Percentiles rank a stretch among this genome's conserved stretches.
Conservation (phyloP, 129 eudicot species). For the Pittosporum tobira region DNA sequence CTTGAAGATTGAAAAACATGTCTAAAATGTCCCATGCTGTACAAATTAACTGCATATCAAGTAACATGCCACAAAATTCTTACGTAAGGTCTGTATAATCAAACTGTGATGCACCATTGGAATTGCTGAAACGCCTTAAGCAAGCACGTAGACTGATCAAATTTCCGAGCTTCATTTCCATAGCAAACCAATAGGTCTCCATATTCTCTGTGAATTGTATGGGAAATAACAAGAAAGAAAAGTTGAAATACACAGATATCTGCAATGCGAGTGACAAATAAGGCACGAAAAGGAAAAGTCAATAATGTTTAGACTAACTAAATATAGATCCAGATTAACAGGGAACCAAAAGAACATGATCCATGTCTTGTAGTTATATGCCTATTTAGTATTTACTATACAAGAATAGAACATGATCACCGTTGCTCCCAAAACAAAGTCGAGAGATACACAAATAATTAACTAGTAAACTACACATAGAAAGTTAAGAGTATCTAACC, state of each 20-base stretch:
- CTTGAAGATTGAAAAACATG: no score
- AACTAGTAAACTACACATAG: not conserved
- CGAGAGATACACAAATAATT: no score
- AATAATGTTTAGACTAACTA: not conserved
- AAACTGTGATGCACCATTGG: constrained; percentile 33
- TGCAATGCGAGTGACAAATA: not conserved
- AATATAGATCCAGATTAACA: not conserved
- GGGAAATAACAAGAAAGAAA: constrained; percentile 7
- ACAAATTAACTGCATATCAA: constrained; percentile 1
- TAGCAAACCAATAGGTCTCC: constrained; percentile 11
- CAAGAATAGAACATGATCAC: not conserved
- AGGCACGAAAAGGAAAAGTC: not conserved
- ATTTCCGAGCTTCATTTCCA: constrained; percentile 21
- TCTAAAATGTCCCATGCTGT: no score
- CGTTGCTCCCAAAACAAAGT: not conserved
- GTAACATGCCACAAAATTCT: constrained; percentile 16
- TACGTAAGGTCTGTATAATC: constrained; percentile 98
- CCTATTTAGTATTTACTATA: not conserved
- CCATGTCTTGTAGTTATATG: not conserved
- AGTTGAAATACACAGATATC: not conserved
- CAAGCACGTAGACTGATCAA: constrained; percentile 19
- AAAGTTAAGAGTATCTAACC: not conserved
- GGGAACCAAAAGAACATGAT: not conserved
- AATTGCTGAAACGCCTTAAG: constrained; percentile 39
- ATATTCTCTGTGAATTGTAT: constrained; percentile 23